A percentile compares a stretch with the other conserved stretches of the same genome.
phyloP scores from a whole-genome alignment of 306 rosid species.

The Cucurbita ficifolia region DNA sequence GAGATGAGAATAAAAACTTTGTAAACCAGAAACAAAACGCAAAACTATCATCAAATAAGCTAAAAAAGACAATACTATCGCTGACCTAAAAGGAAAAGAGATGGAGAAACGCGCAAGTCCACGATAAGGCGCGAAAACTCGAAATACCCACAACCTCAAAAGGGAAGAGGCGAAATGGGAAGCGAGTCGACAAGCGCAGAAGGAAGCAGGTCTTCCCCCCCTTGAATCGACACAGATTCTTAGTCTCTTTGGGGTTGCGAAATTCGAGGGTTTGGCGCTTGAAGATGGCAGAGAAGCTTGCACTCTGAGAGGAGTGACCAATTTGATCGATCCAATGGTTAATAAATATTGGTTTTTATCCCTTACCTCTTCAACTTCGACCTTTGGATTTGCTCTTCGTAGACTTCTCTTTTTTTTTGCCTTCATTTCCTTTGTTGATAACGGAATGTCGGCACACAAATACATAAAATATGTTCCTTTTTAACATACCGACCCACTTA shows the following conservation, averaged over 20 bases:
- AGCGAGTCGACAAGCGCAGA: not conserved
- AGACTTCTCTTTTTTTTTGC: not conserved
- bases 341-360: not conserved
- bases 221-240: not conserved
- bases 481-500: too few species aligned
- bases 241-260: not conserved
- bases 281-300: not conserved
- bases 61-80: not conserved
- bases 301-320: not conserved
- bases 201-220: not conserved
- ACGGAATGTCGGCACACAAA: not conserved
- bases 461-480: too few species aligned
- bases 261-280: not conserved
- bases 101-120: not conserved
- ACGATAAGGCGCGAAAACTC: not conserved
- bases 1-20: not conserved
- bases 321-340: not conserved
- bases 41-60: not conserved
- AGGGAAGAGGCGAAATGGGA: not conserved
- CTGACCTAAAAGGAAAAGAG: not conserved
- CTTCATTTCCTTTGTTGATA: not conserved
- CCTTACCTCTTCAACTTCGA: not conserved
- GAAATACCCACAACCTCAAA: not conserved
- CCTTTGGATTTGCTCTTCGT: not conserved
- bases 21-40: not conserved